Percentiles rank a stretch among this genome's conserved stretches.
Conservation (phyloP, 1,139 yeast species). For the Pichia sp. region DNA sequence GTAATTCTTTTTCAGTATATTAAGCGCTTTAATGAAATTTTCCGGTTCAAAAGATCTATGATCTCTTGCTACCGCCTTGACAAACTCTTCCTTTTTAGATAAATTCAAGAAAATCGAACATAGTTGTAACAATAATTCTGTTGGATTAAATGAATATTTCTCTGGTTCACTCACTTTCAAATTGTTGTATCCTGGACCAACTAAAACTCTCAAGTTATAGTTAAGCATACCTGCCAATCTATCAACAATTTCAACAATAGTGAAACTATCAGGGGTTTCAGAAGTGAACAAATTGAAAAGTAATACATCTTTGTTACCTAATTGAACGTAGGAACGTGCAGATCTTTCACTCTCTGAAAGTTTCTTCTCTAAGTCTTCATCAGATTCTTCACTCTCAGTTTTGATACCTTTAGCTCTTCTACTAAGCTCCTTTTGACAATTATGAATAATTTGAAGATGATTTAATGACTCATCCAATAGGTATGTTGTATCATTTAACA, state of each 20-base stretch:
- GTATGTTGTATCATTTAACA: slow-evolving; percentile 90
- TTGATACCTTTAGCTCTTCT: slow-evolving; percentile 36
- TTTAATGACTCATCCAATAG: slow-evolving; percentile 85
- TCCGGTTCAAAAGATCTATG: slow-evolving; percentile 72
- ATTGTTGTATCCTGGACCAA: slow-evolving; percentile 90
- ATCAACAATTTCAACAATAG: slow-evolving; percentile 84
- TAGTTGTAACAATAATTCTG: slow-evolving; percentile 57
- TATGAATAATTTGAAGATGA: slow-evolving; percentile 70
- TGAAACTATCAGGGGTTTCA: slow-evolving; percentile 82
- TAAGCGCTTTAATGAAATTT: slow-evolving; percentile 63
- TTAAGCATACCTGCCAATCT: slow-evolving; percentile 93
- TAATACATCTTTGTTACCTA: slow-evolving; percentile 76
- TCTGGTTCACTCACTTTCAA: slow-evolving; percentile 82
- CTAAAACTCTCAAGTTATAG: slow-evolving; percentile 81
- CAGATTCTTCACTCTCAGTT: slow-evolving; percentile 44
- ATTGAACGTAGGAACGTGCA: slow-evolving; percentile 75
- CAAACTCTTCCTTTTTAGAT: slow-evolving; percentile 54
- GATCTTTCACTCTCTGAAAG: slow-evolving; percentile 61
- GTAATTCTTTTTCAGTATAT: slow-evolving; percentile 51
- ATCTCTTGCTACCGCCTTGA: slow-evolving; percentile 79
- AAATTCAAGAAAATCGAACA: slow-evolving; percentile 73
- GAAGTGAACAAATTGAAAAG: slow-evolving; percentile 75
- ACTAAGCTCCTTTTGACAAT: slow-evolving; percentile 53
- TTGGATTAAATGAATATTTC: slow-evolving; percentile 78
- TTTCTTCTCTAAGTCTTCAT: slow-evolving; percentile 53